Evolutionary conservation across 2,329 filamentous ascomycete genomes (phyloP).

Genomic region (Raffaelea deltoideospora): DNA sequence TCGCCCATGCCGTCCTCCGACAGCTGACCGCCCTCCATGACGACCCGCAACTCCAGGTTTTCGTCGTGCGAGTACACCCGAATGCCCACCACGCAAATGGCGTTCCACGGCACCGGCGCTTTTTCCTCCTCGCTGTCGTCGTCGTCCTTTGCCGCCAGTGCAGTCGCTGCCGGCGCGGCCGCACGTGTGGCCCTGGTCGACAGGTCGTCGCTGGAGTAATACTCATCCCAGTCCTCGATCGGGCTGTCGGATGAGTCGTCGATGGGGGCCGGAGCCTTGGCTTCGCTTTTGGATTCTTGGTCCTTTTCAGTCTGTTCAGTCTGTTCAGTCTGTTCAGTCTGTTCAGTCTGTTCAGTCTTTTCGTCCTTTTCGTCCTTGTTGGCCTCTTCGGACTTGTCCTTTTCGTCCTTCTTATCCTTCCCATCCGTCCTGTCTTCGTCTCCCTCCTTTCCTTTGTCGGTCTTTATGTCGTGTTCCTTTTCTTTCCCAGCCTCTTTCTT

Average conservation of each 20-base stretch:
- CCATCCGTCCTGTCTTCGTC: constrained; percentile 1
- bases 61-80: constrained; percentile 44
- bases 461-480: constrained; percentile 7
- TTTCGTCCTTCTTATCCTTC: constrained; percentile 10
- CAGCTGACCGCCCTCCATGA: constrained; percentile 39
- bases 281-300: not conserved
- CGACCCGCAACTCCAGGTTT: constrained; percentile 34
- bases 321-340: not conserved
- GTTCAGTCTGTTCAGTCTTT: too few species aligned
- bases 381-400: constrained; percentile 4
- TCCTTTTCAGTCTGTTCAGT: not conserved
- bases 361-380: constrained; percentile 14
- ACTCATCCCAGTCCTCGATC: constrained; percentile 41
- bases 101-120: constrained; percentile 45
- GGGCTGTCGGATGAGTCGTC: constrained; percentile 45
- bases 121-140: constrained; percentile 41
- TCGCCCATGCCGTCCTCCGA: constrained; percentile 41
- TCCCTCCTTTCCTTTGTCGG: not conserved
- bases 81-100: constrained; percentile 44
- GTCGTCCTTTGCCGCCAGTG: constrained; percentile 21
- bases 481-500: constrained; percentile 10
- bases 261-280: constrained; percentile 13
- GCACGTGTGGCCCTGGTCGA: constrained; percentile 22
- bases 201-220: constrained; percentile 44
- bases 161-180: constrained; percentile 17